Evolutionary conservation across 305 asterid species (phyloP).

Genomic region (Rubia peregrina): DNA sequence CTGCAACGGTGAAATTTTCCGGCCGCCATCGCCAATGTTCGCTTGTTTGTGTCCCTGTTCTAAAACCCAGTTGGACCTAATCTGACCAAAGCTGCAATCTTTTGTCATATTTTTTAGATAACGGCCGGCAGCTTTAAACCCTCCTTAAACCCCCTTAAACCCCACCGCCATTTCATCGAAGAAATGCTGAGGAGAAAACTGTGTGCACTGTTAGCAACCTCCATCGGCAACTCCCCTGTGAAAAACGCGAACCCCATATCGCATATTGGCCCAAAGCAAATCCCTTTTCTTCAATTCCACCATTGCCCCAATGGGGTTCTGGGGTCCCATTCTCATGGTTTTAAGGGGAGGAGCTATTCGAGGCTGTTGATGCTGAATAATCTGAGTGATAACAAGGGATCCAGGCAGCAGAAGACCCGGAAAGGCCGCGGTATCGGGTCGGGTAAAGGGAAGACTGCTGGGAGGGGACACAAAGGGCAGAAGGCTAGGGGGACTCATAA

Average conservation of each 20-base stretch:
- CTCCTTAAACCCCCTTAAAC: not conserved
- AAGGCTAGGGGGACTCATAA: constrained; percentile 81
- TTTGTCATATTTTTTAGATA: not conserved
- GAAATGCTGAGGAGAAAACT: constrained; percentile 54
- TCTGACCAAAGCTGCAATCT: not conserved
- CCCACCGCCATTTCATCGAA: constrained; percentile 1
- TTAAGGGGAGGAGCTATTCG: constrained; percentile 33
- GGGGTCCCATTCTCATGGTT: constrained; percentile 10
- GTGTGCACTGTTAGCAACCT: constrained; percentile 30
- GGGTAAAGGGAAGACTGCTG: constrained; percentile 94
- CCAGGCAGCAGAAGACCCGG: constrained; percentile 74
- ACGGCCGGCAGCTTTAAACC: not conserved
- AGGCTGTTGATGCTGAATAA: constrained; percentile 72
- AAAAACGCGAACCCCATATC: constrained; percentile 23
- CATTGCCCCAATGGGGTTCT: not conserved
- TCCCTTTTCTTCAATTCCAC: constrained; percentile 16
- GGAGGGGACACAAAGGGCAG: constrained; percentile 95
- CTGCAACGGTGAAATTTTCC: constrained; percentile 3
- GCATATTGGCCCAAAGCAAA: constrained; percentile 17
- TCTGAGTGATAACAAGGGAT: constrained; percentile 69
- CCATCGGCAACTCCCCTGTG: constrained; percentile 21
- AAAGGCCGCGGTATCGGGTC: constrained; percentile 97
- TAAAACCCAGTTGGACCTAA: not conserved
- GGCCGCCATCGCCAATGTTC: constrained; percentile 1
- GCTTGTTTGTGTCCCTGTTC: not conserved